Conservation (phyloP, 139 green algal genomes). For the Coelastrella sp. region DNA sequence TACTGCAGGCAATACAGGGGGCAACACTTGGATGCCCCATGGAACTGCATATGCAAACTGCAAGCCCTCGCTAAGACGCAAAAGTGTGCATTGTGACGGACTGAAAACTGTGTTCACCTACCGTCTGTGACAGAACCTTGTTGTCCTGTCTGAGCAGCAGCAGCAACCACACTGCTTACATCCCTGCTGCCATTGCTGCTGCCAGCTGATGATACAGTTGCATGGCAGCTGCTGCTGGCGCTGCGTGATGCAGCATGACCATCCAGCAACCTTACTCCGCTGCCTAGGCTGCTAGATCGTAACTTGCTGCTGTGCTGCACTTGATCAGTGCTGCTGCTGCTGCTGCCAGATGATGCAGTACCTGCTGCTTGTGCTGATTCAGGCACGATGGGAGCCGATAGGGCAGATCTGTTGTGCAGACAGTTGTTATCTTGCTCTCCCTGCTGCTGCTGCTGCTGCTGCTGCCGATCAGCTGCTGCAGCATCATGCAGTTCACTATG, state of each 20-base stretch:
- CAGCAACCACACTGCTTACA: neutral
- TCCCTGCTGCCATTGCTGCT: neutral
- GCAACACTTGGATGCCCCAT: no score
- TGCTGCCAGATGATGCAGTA: neutral
- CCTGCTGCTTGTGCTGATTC: constrained; percentile 21
- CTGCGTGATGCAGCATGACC: neutral
- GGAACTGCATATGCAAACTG: no score
- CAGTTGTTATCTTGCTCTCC: neutral
- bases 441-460: constrained; percentile 18
- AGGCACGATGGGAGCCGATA: no score
- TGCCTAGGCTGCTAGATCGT: neutral
- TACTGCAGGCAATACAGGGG: no score
- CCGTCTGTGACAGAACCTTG: no score
- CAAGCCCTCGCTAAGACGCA: no score
- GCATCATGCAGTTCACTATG: no score
- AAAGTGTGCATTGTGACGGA: no score
- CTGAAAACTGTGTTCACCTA: no score
- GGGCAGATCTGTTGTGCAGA: neutral
- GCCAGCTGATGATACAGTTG: constrained; percentile 1
- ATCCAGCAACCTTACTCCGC: neutral
- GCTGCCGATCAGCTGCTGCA: neutral
- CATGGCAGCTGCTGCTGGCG: constrained; percentile 32
- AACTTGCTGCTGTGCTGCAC: neutral
- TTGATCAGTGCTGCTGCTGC: neutral
- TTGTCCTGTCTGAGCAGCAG: neutral